Evolutionary conservation across 176 grass and related monocot species (phyloP).

Genomic region (Oryza australiensis): DNA sequence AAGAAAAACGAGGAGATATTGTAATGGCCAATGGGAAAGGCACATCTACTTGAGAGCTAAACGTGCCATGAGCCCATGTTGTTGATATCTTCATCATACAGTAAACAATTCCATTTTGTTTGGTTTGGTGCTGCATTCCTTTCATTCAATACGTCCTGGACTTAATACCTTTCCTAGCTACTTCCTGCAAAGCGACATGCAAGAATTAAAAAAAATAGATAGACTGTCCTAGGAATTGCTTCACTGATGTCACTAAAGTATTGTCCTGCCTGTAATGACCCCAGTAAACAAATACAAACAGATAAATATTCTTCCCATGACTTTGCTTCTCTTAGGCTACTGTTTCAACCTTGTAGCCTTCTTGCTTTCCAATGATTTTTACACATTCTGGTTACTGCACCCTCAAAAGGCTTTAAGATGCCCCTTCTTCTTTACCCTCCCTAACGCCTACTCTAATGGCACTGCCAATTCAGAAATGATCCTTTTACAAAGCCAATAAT

Average conservation of each 20-base stretch:
- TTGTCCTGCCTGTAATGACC: neutral
- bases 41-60: constrained; percentile 7
- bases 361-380: neutral
- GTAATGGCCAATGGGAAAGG: neutral
- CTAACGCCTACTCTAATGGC: neutral
- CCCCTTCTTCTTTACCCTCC: neutral
- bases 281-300: neutral
- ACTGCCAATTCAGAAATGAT: neutral
- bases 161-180: neutral
- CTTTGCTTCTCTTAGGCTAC: neutral
- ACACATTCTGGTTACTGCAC: neutral
- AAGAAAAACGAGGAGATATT: neutral
- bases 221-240: neutral
- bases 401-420: constrained; percentile 14
- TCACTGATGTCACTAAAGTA: neutral
- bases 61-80: neutral
- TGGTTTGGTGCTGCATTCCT: constrained; percentile 47
- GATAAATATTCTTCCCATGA: neutral
- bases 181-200: neutral
- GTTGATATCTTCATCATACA: constrained; percentile 33
- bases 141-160: constrained; percentile 5
- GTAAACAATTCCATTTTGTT: constrained; percentile 10
- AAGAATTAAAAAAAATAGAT: neutral
- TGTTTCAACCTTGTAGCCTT: neutral
- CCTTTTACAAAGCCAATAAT: constrained; percentile 11